A percentile compares a stretch with the other conserved stretches of the same genome.
Evolutionary conservation across 176 grass and related monocot species (phyloP).

Genomic region (Musa schizocarpa): DNA sequence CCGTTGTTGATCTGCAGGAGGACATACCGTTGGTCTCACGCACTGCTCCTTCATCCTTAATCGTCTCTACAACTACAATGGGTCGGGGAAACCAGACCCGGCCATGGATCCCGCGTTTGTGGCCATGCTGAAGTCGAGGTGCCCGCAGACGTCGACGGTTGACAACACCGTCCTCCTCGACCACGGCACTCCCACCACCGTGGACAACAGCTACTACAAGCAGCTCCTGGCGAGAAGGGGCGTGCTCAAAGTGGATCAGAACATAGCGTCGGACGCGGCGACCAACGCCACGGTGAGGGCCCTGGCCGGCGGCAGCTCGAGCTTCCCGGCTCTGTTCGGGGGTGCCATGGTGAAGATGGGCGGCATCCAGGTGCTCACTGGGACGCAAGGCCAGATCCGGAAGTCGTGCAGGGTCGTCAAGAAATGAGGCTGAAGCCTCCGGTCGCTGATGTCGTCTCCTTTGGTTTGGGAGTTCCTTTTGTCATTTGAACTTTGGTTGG

Average conservation of each 20-base stretch:
- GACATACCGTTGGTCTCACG: slow-evolving; percentile 65
- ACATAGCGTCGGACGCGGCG: slow-evolving; percentile 24
- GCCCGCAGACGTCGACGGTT: slow-evolving; percentile 9
- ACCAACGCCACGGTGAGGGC: slow-evolving; percentile 40
- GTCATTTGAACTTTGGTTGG: neutral
- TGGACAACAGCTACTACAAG: slow-evolving; percentile 64
- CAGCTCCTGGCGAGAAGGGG: slow-evolving; percentile 43
- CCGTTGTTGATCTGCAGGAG: slow-evolving; percentile 30
- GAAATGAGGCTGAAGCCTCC: neutral
- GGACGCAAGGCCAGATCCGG: neutral
- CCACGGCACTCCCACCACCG: slow-evolving; percentile 29
- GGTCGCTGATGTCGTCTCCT: too few species aligned
- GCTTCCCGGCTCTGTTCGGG: neutral
- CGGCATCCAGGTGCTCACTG: slow-evolving; percentile 2
- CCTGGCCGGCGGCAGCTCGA: neutral
- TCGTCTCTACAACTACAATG: slow-evolving; percentile 56
- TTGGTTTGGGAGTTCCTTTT: neutral
- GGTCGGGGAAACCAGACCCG: slow-evolving; percentile 44
- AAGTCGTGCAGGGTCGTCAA: neutral
- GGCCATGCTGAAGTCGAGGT: slow-evolving; percentile 30
- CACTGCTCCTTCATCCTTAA: slow-evolving; percentile 60
- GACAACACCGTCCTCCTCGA: slow-evolving; percentile 63
- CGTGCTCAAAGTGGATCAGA: slow-evolving; percentile 56
- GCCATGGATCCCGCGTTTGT: slow-evolving; percentile 35
- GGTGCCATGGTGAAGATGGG: slow-evolving; percentile 5